Conservation (phyloP, 1,139 yeast genomes). For the Torulaspora pretoriensis region DNA sequence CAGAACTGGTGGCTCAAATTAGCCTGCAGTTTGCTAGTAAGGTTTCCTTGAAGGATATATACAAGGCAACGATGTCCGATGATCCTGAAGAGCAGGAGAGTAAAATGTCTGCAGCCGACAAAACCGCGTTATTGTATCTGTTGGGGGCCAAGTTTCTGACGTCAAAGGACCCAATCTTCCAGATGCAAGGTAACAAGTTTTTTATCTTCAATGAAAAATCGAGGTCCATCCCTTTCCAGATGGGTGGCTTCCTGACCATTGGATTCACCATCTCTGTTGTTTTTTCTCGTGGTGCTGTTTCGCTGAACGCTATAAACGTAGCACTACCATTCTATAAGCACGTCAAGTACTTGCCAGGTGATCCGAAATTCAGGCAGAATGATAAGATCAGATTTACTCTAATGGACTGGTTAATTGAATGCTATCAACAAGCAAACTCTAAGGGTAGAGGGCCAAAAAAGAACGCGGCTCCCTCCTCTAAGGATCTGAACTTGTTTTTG, state of each 20-base stretch:
- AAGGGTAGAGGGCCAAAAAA: background rate
- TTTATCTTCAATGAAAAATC: slow-evolving; percentile 18
- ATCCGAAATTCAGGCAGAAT: slow-evolving; percentile 19
- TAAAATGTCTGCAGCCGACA: slow-evolving; percentile 22
- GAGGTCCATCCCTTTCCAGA: slow-evolving; percentile 18
- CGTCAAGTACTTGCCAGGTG: slow-evolving; percentile 24
- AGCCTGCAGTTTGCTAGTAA: slow-evolving; percentile 19
- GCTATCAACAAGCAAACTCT: slow-evolving; percentile 13
- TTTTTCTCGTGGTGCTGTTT: slow-evolving; percentile 22
- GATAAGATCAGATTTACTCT: slow-evolving; percentile 16
- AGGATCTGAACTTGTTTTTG: slow-evolving; percentile 19
- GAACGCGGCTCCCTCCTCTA: slow-evolving; percentile 12
- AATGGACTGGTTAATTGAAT: slow-evolving; percentile 24
- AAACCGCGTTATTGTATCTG: slow-evolving; percentile 17
- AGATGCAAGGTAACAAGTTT: slow-evolving; percentile 24
- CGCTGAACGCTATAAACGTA: slow-evolving; percentile 21
- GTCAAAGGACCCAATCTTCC: slow-evolving; percentile 18
- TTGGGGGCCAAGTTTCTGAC: slow-evolving; percentile 22
- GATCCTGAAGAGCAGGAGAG: slow-evolving; percentile 22
- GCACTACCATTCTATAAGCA: slow-evolving; percentile 22
- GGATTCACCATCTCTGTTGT: slow-evolving; percentile 23
- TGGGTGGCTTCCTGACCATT: slow-evolving; percentile 22
- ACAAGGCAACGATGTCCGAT: slow-evolving; percentile 17
- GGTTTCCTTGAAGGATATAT: slow-evolving; percentile 20
- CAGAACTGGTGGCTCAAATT: slow-evolving; percentile 15